Evolutionary conservation across 2,329 filamentous ascomycete species (phyloP), one percentile per base, ranked within the genome.

Genomic region (Cercospora janseana): DNA sequence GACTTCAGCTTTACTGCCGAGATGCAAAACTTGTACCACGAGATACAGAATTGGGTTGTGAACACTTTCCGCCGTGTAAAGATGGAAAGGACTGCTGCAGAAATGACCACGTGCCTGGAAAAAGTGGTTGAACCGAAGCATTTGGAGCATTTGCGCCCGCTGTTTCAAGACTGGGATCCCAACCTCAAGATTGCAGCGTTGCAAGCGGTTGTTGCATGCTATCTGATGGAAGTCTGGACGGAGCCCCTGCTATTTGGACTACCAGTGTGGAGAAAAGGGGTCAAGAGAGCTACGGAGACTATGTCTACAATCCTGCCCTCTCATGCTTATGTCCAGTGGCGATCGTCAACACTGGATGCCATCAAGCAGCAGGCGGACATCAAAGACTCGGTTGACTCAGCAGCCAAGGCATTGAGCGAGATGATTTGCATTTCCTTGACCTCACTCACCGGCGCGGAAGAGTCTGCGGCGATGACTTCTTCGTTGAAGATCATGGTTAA

Each of bases 31-130:
- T 66, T 88, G 38, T 79, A 80, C 15, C 85, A 87, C 60, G 79
- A 83, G 18, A 69, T 87, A 59, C 84, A 88, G 69, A 87, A 88
- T 60, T 89, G 85, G 85, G 79, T 85, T 3, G 82, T 88, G 59
- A 78, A 79, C 20, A 80, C 86, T 63, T 88, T 86, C 57, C 76
- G 85, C 44, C 79, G 79, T 55, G 75, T 78, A 9, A 85, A 78
- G 69, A 68, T 85, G 44, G 55, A 60, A 10, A 49, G 48, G n/a
- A 41, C 63, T 20, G 10, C 54, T 1, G 51, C 51, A 10, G 59
- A 62, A 23, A 46, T 66, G 31, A 54, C 55, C 23, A 28, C 41
- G 7, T 46, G 55, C n/a, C 29, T 67, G 20, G 54, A 60, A 21
- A 52, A 41, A 18, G 44, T 61, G 15, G 59, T 56, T 6, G 56